phyloP scores from a whole-genome alignment of 495 filamentous ascomycete genomes.

The Recurvomyces mirabilis region DNA sequence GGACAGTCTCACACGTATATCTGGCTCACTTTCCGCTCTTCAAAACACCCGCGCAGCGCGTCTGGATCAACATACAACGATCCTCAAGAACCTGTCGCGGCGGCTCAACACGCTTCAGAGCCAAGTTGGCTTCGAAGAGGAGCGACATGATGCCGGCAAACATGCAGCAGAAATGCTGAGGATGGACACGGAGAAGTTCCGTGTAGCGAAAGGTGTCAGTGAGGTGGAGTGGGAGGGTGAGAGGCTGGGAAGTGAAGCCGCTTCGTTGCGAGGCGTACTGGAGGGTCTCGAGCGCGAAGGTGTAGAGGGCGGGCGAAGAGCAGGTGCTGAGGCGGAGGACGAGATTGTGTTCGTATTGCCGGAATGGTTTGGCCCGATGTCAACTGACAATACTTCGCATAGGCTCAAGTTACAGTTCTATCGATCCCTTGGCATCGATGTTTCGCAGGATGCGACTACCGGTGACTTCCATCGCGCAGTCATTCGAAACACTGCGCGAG shows the following conservation, averaged over 20 bases:
- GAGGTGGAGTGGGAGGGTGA: slow-evolving; percentile 90
- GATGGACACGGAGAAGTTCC: slow-evolving; percentile 62
- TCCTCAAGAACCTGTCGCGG: slow-evolving; percentile 63
- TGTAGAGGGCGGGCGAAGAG: slow-evolving; percentile 46
- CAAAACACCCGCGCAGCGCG: slow-evolving; percentile 66
- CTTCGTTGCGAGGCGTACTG: slow-evolving; percentile 59
- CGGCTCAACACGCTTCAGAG: slow-evolving; percentile 53
- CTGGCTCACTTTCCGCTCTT: slow-evolving; percentile 67
- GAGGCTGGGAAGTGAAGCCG: slow-evolving; percentile 69
- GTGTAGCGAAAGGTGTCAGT: slow-evolving; percentile 72
- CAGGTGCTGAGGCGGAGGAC: slow-evolving; percentile 50
- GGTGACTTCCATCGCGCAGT: slow-evolving; percentile 79
- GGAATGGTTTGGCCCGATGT: background rate
- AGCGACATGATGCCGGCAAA: slow-evolving; percentile 34
- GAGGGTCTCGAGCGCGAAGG: slow-evolving; percentile 78
- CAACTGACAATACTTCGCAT: background rate
- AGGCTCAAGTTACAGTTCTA: slow-evolving; percentile 83
- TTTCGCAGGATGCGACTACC: slow-evolving; percentile 62
- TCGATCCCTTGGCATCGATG: slow-evolving; percentile 78
- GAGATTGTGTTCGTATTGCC: slow-evolving; percentile 38
- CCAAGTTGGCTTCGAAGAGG: slow-evolving; percentile 46
- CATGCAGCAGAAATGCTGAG: slow-evolving; percentile 46
- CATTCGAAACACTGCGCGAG: slow-evolving; percentile 63
- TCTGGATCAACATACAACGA: slow-evolving; percentile 56
- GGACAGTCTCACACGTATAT: slow-evolving; percentile 71